Evolutionary conservation across 2,329 filamentous ascomycete species (phyloP), one percentile per base, ranked within the genome.

Genomic region (Bisporella sp.): DNA sequence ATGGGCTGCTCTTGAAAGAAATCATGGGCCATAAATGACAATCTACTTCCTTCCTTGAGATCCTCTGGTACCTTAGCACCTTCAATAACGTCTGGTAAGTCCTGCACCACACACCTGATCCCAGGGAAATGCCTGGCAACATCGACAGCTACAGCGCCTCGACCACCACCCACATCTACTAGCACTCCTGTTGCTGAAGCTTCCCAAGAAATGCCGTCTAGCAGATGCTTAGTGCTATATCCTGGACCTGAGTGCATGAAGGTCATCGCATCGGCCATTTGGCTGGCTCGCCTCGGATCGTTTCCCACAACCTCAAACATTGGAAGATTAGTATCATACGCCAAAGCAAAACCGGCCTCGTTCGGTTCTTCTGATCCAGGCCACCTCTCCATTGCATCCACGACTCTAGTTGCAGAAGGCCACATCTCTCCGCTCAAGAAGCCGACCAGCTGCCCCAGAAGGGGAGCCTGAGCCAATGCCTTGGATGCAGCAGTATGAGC

Each of bases 1-100:
- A 72, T 52, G 4, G 69, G 66, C 57, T 76, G 73, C 5, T 66
- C 64, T 5, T 61, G 56, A 58, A 76, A 74, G 58, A 76, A 71
- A 57, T 73, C 67, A 59, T 76, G 71, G 4, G 21, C 21, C 21
- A 21, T 21, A 3, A 21, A 21, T 21, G 3, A 3, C 21, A 21
- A 21, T 21, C 21, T 21, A 21, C 3, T 21, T 21, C 21, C 21
- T 21, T 55, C 63, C 51, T 63, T 60, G 59, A 64, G 59, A 12
- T 57, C 53, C 13, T 49, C 32, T 0, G 58, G 54, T 2, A 57
- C 46, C n/a, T 46, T 49, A 60, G 3, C 60, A 61, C 35, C 58
- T 13, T 42, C n/a, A 55, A 21, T 62, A 62, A 68, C 67, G 9
- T 76, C 64, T 21, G 71, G 74, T 4, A 53, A 43, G 47, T 59